Percentiles rank a stretch among this genome's conserved stretches.
These are phyloP conservation scores for Plasmodium falciparum DNA, from an alignment of 169 alveolate species.

Conservation along the genomic window DNA sequence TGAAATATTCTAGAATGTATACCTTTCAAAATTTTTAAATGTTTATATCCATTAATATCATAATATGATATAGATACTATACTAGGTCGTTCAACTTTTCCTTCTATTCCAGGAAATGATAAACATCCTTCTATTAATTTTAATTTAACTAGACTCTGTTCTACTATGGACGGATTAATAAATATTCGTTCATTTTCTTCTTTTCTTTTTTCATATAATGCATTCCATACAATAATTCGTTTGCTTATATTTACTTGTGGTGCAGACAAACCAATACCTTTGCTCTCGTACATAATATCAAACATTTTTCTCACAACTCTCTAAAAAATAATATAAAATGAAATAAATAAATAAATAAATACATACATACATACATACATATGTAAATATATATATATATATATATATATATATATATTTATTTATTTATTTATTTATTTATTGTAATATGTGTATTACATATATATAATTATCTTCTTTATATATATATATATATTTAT, in stretches of 20 bases:
- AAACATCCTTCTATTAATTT: conserved; percentile 63
- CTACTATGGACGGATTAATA: conserved; percentile 61
- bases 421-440: background rate
- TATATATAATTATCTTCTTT: no score
- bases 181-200: conserved; percentile 48
- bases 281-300: conserved; percentile 57
- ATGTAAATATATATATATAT: background rate
- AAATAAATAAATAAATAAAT: conserved; percentile 10
- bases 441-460: no score
- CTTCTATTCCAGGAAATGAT: conserved; percentile 73
- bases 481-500: background rate
- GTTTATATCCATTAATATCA: conserved; percentile 42
- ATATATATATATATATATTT: background rate
- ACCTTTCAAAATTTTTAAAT: conserved; percentile 60
- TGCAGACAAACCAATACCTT: conserved; percentile 79
- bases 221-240: conserved; percentile 75
- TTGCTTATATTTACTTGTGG: conserved; percentile 73
- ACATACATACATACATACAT: conserved; percentile 2
- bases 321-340: background rate
- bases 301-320: conserved; percentile 29
- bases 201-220: conserved; percentile 34
- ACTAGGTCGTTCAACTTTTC: conserved; percentile 62
- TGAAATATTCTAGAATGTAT: conserved; percentile 73
- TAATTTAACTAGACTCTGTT: conserved; percentile 17
- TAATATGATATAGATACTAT: conserved; percentile 42